phyloP scores from a whole-genome alignment of 2,329 filamentous ascomycete genomes.

The Amauroascus niger region DNA sequence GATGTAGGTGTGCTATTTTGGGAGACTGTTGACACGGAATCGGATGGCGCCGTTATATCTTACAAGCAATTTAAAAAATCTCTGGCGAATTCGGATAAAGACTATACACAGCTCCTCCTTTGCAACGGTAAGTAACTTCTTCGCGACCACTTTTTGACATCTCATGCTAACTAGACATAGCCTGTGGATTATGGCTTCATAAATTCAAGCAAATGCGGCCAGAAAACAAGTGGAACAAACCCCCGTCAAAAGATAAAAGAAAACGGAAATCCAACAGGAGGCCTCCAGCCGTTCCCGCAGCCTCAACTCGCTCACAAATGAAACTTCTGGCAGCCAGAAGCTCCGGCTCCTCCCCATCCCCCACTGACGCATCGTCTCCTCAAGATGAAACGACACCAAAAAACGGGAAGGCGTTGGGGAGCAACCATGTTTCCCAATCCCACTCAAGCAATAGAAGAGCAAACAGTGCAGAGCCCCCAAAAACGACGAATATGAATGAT shows the following conservation, averaged over 20 bases:
- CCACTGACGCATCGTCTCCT: constrained; percentile 16
- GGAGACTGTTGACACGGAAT: constrained; percentile 54
- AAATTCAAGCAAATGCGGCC: constrained; percentile 83
- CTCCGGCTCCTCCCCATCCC: constrained; percentile 27
- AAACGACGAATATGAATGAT: constrained; percentile 27
- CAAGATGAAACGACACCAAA: constrained; percentile 13
- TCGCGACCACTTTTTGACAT: background rate
- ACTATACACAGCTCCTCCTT: constrained; percentile 63
- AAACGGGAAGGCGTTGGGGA: background rate
- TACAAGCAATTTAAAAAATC: constrained; percentile 71
- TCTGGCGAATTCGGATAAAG: constrained; percentile 55
- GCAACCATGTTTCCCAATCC: constrained; percentile 24
- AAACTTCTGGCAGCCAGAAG: constrained; percentile 22
- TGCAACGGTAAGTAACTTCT: constrained; percentile 65
- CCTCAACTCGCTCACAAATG: constrained; percentile 11
- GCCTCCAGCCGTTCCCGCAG: constrained; percentile 27
- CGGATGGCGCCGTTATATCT: constrained; percentile 51
- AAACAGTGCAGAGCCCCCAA: constrained; percentile 40
- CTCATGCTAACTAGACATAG: constrained; percentile 34
- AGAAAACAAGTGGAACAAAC: constrained; percentile 68
- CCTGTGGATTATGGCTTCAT: constrained; percentile 88
- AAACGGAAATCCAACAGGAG: constrained; percentile 32
- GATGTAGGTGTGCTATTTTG: constrained; percentile 66
- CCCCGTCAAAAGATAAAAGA: constrained; percentile 36
- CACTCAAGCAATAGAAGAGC: constrained; percentile 37